phyloP scores from a whole-genome alignment of 768 basidiomycete genomes.

The Cubamyces lactineus region DNA sequence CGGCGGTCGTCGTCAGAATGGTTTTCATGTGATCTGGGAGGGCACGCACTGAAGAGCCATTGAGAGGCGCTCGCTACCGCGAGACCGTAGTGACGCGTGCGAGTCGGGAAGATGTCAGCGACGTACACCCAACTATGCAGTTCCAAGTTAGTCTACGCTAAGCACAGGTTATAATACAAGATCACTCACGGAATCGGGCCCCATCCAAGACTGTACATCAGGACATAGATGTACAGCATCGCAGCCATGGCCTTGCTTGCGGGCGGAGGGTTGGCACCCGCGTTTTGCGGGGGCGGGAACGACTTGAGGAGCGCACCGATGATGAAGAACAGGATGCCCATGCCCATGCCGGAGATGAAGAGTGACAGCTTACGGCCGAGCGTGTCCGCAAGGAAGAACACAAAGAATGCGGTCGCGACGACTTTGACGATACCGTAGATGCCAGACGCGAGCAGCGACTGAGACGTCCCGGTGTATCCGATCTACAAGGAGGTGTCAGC shows the following conservation, averaged over 20 bases:
- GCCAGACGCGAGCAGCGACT: conserved; percentile 72
- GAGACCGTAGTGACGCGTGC: conserved; percentile 81
- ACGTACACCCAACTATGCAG: conserved; percentile 47
- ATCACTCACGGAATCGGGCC: conserved; percentile 56
- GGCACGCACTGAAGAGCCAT: conserved; percentile 75
- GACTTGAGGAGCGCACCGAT: conserved; percentile 86
- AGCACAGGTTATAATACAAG: neutral
- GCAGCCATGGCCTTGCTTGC: conserved; percentile 83
- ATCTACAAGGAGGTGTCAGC: conserved; percentile 46
- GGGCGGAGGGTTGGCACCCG: conserved; percentile 40
- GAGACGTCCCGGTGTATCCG: conserved; percentile 62
- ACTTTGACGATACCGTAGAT: conserved; percentile 72
- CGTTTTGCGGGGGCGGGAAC: conserved; percentile 54
- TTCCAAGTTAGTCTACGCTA: neutral
- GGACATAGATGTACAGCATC: conserved; percentile 84
- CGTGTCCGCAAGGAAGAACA: conserved; percentile 70
- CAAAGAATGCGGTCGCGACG: conserved; percentile 64
- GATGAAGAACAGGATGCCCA: conserved; percentile 82
- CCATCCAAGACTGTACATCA: conserved; percentile 89
- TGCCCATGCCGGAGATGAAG: conserved; percentile 74
- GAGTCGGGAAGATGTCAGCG: conserved; percentile 85
- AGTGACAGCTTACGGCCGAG: conserved; percentile 72
- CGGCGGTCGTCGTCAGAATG: neutral
- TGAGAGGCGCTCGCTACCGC: conserved; percentile 76
- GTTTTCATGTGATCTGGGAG: neutral